Evolutionary conservation across 257 asterid species (phyloP).

Genomic region (Striga asiatica): DNA sequence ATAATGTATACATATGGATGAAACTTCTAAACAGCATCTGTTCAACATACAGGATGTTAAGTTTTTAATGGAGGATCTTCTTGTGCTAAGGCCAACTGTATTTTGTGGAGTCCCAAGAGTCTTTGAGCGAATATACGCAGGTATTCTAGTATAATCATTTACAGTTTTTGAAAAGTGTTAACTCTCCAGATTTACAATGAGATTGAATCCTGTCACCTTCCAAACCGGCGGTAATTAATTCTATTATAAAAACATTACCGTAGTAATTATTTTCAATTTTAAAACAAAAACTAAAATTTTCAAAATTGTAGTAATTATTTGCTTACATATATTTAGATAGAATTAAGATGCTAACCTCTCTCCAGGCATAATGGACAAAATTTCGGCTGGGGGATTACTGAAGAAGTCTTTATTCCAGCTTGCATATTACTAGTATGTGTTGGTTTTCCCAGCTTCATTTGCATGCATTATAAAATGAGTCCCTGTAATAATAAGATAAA

Average conservation of each 20-base stretch:
- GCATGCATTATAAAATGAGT: no score
- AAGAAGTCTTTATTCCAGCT: not conserved
- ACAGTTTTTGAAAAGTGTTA: not conserved
- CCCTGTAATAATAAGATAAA: not conserved
- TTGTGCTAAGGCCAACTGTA: slow-evolving; percentile 66
- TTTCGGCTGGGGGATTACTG: not conserved
- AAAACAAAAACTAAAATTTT: no score
- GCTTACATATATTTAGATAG: no score
- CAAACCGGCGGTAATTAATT: no score
- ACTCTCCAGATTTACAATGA: not conserved
- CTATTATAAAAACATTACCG: no score
- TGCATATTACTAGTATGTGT: not conserved
- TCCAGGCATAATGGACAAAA: not conserved
- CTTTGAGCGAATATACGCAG: slow-evolving; percentile 69
- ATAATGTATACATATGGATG: not conserved
- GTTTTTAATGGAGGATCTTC: slow-evolving; percentile 78
- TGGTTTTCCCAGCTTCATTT: not conserved
- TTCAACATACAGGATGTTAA: slow-evolving; percentile 60
- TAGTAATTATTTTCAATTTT: no score
- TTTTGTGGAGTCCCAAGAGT: slow-evolving; percentile 96
- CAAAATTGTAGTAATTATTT: no score
- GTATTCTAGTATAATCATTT: slow-evolving; percentile 17
- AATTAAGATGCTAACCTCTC: no score
- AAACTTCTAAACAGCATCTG: not conserved
- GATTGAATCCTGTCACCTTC: no score